phyloP scores from a whole-genome alignment of 768 basidiomycete genomes.

The Polyporus arcularius region DNA sequence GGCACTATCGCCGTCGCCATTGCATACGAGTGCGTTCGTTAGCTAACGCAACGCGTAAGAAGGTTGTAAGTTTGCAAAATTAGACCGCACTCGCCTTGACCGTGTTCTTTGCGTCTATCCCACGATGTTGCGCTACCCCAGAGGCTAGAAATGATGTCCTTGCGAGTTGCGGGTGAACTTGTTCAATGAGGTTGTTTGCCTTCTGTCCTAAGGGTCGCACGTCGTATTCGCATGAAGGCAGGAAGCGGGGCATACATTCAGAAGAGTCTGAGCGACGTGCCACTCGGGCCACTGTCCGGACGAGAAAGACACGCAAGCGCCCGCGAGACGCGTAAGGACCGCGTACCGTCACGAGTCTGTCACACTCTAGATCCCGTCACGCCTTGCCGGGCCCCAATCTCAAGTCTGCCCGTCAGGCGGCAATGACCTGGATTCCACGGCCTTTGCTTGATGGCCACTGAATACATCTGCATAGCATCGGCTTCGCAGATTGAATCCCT shows the following conservation, averaged over 20 bases:
- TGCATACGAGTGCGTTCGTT: neutral
- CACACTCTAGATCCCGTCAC: neutral
- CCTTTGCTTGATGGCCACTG: no score
- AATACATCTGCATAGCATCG: no score
- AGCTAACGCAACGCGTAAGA: neutral
- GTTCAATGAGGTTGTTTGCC: neutral
- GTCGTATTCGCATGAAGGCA: constrained; percentile 8
- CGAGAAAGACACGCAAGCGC: neutral
- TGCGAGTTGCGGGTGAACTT: neutral
- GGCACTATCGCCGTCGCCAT: constrained; percentile 45
- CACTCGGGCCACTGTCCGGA: neutral
- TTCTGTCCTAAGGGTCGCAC: neutral
- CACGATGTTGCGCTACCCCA: neutral
- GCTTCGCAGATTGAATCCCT: no score
- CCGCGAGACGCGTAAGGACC: constrained; percentile 7
- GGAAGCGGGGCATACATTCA: constrained; percentile 7
- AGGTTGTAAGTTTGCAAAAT: no score
- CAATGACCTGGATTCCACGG: no score
- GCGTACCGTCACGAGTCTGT: constrained; percentile 3
- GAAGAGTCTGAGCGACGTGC: neutral
- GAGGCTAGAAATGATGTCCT: neutral
- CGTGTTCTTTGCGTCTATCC: neutral
- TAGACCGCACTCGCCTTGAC: neutral
- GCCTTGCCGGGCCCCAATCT: no score
- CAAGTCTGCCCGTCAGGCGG: no score